Evolutionary conservation across 495 filamentous ascomycete genomes (phyloP).

Genomic region (Penicillium roqueforti): DNA sequence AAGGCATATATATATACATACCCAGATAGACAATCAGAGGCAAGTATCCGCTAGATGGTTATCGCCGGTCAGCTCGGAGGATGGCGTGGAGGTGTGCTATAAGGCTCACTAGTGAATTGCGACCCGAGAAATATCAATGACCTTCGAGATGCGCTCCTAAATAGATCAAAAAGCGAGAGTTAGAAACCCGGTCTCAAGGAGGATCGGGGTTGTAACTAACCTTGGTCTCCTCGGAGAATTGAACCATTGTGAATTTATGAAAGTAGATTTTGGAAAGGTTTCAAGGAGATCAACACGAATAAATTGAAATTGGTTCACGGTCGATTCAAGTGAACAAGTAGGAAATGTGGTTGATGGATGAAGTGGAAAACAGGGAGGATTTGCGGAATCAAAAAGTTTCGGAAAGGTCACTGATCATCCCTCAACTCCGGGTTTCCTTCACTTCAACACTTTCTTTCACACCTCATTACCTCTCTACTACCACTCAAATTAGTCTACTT

Average conservation of each 20-base stretch:
- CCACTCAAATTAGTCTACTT: not conserved
- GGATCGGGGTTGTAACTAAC: constrained; percentile 40
- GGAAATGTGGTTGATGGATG: not conserved
- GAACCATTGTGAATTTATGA: constrained; percentile 52
- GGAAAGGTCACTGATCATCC: constrained; percentile 11
- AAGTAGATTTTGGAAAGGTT: not conserved
- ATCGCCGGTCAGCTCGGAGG: not conserved
- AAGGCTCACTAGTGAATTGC: constrained; percentile 86
- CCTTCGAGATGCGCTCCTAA: constrained; percentile 91
- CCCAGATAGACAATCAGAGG: constrained; percentile 96
- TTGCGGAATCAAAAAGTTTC: constrained; percentile 35
- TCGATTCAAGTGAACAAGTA: not conserved
- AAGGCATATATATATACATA: constrained; percentile 38
- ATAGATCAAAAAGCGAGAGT: constrained; percentile 14
- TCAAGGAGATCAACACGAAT: not conserved
- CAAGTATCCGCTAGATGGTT: constrained; percentile 68
- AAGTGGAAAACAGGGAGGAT: constrained; percentile 11
- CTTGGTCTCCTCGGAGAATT: constrained; percentile 97
- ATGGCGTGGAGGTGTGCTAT: not conserved
- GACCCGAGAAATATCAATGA: constrained; percentile 90
- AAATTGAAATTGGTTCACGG: not conserved
- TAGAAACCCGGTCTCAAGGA: constrained; percentile 6
- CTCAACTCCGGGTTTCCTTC: constrained; percentile 1
- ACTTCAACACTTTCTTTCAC: constrained; percentile 1
- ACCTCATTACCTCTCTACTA: not conserved